Base-by-base conservation (phyloP, 352 stramenopile genomes). In the Phytophthora vignae region DNA sequence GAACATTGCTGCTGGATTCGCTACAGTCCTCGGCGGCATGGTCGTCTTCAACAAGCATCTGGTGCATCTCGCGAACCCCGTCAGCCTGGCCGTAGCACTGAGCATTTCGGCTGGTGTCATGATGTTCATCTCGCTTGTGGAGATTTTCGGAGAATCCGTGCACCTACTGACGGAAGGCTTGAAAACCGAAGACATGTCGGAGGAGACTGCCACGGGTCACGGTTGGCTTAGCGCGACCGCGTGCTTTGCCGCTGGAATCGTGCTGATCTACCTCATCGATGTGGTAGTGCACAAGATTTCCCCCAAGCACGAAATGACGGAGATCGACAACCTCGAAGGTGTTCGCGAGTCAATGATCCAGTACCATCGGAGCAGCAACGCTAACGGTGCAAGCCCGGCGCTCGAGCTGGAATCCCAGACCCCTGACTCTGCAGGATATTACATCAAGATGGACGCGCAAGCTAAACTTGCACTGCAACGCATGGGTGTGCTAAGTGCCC, bases 401-500 rank as follows among this genome's bases (percentile, higher is more conserved):
- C 36, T 67, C 1, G 81, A 78, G 33, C 10, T 87, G 19, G 76
- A 84, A 15, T 38, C 67, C 0, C 74, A 83, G 25, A 74, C 71
- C 0, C 67, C 74, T 1, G 58, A 70, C 15, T 21, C 40, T 17
- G n/a, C 50, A 14, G 53, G 22, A 3, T 29, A 33, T 12, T 67
- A 70, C 31, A 19, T 73, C 59, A 82, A 83, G 56, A 67, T 83
- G 25, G 64, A 73, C 14, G 60, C 77, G 19, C 25, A 74, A 29
- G 57, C 76, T 1, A 72, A 77, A 21, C 53, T 69, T 6, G 42
- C 66, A n/a, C 74, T 98, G 25, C 77, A 93, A 3, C 80, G 84
- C 31, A 97, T 97, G 88, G 94, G 93, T 14, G 31, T 98, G 17
- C 87, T 95, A 27, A 98, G 91, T 36, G 96, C 95, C 4, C 27